Percentiles rank a stretch among this genome's conserved stretches.
phyloP scores from a whole-genome alignment of 2,329 filamentous ascomycete genomes.

The Seiridium cupressi region DNA sequence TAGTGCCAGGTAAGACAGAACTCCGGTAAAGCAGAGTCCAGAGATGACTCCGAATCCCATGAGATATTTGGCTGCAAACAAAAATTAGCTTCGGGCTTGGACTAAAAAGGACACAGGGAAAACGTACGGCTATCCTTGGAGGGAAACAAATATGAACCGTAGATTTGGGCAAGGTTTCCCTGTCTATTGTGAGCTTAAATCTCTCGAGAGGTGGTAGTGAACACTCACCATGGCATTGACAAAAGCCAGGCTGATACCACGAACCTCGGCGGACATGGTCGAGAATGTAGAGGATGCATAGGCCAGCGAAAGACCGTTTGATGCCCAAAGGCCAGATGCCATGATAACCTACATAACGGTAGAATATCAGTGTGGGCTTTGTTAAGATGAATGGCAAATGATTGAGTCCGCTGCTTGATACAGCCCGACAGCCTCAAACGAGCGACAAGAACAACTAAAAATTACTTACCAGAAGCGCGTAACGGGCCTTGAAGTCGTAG shows the following conservation, averaged over 20 bases:
- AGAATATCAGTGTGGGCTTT: not conserved
- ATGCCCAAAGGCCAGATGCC: slow-evolving; percentile 52
- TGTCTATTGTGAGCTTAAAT: not conserved
- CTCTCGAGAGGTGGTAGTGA: not conserved
- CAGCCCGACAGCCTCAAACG: too few relatives aligned
- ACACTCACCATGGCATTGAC: slow-evolving; percentile 45
- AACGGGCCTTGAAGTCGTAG: slow-evolving; percentile 51
- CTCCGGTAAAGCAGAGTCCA: slow-evolving; percentile 21
- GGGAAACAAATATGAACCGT: slow-evolving; percentile 36
- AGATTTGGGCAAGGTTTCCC: slow-evolving; percentile 52
- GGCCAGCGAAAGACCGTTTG: slow-evolving; percentile 49
- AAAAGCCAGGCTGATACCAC: slow-evolving; percentile 50
- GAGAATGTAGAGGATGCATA: slow-evolving; percentile 52
- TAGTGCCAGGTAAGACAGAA: slow-evolving; percentile 12
- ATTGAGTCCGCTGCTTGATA: not conserved
- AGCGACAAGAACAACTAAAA: too few relatives aligned
- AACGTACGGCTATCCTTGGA: too few relatives aligned
- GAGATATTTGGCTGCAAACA: slow-evolving; percentile 16
- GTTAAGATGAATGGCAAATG: not conserved
- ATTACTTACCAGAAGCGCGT: slow-evolving; percentile 44
- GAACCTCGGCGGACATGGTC: slow-evolving; percentile 43
- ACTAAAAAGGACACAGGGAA: too few relatives aligned
- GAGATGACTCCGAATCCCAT: slow-evolving; percentile 21
- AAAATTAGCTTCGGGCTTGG: not conserved
- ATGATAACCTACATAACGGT: slow-evolving; percentile 32